Percentiles rank a stretch among this genome's conserved stretches.
Evolutionary conservation across 2,329 filamentous ascomycete genomes (phyloP).

Genomic region (Dothistroma pini): DNA sequence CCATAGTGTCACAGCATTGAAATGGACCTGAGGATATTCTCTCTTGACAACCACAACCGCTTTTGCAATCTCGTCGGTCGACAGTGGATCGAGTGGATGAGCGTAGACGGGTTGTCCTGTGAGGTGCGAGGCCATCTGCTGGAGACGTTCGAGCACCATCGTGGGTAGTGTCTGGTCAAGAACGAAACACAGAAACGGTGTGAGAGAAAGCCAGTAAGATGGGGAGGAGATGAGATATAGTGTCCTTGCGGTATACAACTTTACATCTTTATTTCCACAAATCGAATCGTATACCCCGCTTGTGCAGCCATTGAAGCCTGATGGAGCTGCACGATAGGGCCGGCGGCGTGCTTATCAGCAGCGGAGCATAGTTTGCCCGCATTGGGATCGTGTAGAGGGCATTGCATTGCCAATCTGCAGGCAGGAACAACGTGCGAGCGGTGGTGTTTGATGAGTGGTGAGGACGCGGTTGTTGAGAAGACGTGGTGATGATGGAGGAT

Average conservation of each 20-base stretch:
- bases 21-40: conserved; percentile 67
- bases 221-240: background rate
- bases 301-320: background rate
- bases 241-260: background rate
- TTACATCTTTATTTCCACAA: background rate
- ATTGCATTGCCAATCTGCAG: background rate
- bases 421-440: too few species aligned
- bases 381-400: background rate
- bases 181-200: background rate
- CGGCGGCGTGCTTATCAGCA: background rate
- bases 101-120: conserved; percentile 52
- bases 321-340: background rate
- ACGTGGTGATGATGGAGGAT: too few species aligned
- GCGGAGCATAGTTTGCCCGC: background rate
- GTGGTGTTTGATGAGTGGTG: too few species aligned
- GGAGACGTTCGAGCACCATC: conserved; percentile 33
- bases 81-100: conserved; percentile 77
- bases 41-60: conserved; percentile 66
- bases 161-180: conserved; percentile 3
- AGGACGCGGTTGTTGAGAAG: too few species aligned
- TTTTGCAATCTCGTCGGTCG: conserved; percentile 66
- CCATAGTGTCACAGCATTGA: conserved; percentile 80
- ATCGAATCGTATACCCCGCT: background rate
- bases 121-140: conserved; percentile 56
- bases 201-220: background rate